Conservation (phyloP, 805 yeast species). For the Cyberlindnera nakhonratchasimensis region DNA sequence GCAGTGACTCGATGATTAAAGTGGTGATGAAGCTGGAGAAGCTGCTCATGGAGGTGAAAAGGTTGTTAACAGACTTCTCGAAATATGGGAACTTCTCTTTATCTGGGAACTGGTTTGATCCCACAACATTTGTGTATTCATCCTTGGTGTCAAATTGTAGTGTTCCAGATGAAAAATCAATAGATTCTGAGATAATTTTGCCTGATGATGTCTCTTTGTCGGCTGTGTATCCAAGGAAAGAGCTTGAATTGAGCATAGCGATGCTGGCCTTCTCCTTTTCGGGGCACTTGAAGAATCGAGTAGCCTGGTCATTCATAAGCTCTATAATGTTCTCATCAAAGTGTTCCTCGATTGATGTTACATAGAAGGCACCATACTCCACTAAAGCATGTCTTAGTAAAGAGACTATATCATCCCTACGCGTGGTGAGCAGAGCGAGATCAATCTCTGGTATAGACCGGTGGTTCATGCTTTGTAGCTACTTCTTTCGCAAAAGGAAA, state of each 20-base stretch:
- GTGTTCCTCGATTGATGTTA: conserved; percentile 38
- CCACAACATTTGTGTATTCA: conserved; percentile 38
- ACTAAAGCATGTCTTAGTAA: conserved; percentile 47
- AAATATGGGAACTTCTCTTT: conserved; percentile 32
- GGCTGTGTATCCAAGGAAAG: conserved; percentile 43
- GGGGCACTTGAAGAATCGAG: conserved; percentile 34
- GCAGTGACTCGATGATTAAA: conserved; percentile 53
- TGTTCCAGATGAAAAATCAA: conserved; percentile 49
- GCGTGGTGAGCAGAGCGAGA: conserved; percentile 3
- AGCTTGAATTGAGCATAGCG: conserved; percentile 40
- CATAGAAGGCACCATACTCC: conserved; percentile 42
- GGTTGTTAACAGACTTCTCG: conserved; percentile 27
- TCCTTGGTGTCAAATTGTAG: conserved; percentile 24
- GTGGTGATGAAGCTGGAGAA: conserved; percentile 42
- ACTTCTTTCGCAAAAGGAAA: neutral
- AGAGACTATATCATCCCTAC: conserved; percentile 8
- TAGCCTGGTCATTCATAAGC: conserved; percentile 30
- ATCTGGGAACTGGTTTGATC: conserved; percentile 45
- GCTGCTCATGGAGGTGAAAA: conserved; percentile 43
- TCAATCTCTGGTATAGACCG: conserved; percentile 21
- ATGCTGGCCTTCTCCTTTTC: conserved; percentile 33
- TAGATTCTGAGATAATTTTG: conserved; percentile 32
- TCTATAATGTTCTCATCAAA: conserved; percentile 36
- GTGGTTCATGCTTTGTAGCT: neutral
- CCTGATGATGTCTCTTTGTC: conserved; percentile 24